These are phyloP conservation scores for Didymella pomorum DNA, from an alignment of 2,329 filamentous ascomycete genomes.

Conservation along the genomic window DNA sequence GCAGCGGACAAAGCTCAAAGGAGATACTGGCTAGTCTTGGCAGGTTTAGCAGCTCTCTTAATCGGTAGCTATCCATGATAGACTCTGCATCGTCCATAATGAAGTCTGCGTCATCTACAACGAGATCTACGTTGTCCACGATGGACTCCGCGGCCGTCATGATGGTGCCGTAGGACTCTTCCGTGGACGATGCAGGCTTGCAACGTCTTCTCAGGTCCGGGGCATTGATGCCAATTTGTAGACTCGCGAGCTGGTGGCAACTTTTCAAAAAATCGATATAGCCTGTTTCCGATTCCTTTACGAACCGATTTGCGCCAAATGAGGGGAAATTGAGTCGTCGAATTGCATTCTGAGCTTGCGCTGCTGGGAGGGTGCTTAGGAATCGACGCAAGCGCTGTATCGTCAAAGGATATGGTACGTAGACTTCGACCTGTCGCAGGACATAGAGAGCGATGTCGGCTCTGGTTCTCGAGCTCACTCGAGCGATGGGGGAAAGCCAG, in stretches of 20 bases:
- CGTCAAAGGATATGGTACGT: background rate
- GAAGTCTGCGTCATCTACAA: too few relatives aligned
- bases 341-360: background rate
- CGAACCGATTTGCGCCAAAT: background rate
- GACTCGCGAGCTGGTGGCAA: background rate
- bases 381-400: background rate
- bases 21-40: background rate
- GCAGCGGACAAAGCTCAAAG: background rate
- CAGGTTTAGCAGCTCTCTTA: background rate
- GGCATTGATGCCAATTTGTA: background rate
- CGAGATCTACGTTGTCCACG: too few relatives aligned
- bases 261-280: background rate
- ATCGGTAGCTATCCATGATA: background rate
- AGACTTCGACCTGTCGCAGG: background rate
- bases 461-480: background rate
- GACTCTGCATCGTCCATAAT: too few relatives aligned
- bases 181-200: background rate
- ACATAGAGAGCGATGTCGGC: background rate
- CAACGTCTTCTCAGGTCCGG: background rate
- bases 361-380: background rate
- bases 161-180: background rate
- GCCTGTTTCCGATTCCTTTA: background rate
- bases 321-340: constrained; percentile 1
- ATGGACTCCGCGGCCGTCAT: background rate
- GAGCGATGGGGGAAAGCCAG: background rate